phyloP scores from a whole-genome alignment of 1,284 basidiomycete species.

The Leccinum pallidistipes region DNA sequence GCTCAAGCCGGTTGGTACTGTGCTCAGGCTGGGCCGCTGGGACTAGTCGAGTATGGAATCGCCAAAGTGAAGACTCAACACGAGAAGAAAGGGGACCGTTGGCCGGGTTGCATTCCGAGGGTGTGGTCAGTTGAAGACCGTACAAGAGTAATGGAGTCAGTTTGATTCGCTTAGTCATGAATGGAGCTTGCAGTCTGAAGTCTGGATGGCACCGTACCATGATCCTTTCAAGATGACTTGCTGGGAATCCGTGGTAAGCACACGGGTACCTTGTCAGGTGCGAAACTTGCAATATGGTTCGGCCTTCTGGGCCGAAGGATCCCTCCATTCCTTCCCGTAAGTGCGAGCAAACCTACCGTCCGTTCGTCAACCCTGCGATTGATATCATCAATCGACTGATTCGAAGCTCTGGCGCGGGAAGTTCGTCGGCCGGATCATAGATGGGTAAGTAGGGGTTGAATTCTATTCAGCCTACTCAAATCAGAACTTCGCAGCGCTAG shows the following conservation, averaged over 20 bases:
- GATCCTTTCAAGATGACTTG: conserved; percentile 20
- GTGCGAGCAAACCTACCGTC: conserved; percentile 7
- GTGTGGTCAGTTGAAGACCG: not conserved
- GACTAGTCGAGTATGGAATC: conserved; percentile 15
- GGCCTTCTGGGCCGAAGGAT: conserved; percentile 4
- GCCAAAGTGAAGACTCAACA: not conserved
- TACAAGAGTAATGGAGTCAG: not conserved
- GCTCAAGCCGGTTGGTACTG: not conserved
- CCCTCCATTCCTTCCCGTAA: conserved; percentile 14
- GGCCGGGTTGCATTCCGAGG: not conserved
- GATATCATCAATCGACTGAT: not conserved
- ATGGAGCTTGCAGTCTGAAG: too few relatives aligned
- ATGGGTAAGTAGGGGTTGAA: conserved; percentile 1
- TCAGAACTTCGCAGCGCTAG: conserved; percentile 5
- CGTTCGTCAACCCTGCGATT: conserved; percentile 1
- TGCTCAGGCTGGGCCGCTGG: not conserved
- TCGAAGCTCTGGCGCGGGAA: not conserved
- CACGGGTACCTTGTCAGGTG: not conserved
- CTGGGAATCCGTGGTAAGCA: conserved; percentile 6
- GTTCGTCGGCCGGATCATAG: conserved; percentile 23
- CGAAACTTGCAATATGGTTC: conserved; percentile 1
- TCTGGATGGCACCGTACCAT: not conserved
- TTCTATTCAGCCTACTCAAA: not conserved
- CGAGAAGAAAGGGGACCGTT: not conserved
- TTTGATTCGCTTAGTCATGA: conserved; percentile 23